These are phyloP conservation scores for Candida boidinii DNA, from an alignment of 805 yeast genomes.

Conservation along the genomic window DNA sequence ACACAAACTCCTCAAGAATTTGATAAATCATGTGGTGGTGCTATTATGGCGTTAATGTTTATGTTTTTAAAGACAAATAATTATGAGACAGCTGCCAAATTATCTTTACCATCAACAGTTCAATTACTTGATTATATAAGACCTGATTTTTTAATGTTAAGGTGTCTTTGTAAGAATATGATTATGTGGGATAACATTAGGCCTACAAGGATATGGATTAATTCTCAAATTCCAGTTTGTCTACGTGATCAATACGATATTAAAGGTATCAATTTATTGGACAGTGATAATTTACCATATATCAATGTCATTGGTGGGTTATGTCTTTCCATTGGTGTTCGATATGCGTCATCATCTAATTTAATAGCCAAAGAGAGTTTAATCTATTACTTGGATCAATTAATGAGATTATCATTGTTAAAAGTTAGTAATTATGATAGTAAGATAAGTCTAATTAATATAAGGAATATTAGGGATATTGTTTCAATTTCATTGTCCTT, in stretches of 20 bases:
- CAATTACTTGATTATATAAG: constrained; percentile 61
- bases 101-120: constrained; percentile 51
- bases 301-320: constrained; percentile 67
- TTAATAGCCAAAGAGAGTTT: constrained; percentile 44
- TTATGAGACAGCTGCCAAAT: constrained; percentile 46
- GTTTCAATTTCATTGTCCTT: constrained; percentile 59
- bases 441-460: constrained; percentile 43
- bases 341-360: constrained; percentile 65
- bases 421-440: constrained; percentile 43
- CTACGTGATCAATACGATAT: constrained; percentile 24
- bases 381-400: constrained; percentile 43
- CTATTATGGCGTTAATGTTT: constrained; percentile 66
- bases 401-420: constrained; percentile 33
- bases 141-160: constrained; percentile 66
- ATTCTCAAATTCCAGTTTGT: constrained; percentile 43
- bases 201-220: constrained; percentile 44
- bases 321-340: constrained; percentile 65
- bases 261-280: constrained; percentile 25
- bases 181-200: constrained; percentile 67
- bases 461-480: constrained; percentile 47
- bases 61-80: constrained; percentile 66
- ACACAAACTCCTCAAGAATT: constrained; percentile 47
- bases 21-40: constrained; percentile 66
- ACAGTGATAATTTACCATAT: constrained; percentile 54
- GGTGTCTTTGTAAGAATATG: constrained; percentile 55